phyloP scores from a whole-genome alignment of 108 stramenopile species.

The Aurantiochytrium sp. region DNA sequence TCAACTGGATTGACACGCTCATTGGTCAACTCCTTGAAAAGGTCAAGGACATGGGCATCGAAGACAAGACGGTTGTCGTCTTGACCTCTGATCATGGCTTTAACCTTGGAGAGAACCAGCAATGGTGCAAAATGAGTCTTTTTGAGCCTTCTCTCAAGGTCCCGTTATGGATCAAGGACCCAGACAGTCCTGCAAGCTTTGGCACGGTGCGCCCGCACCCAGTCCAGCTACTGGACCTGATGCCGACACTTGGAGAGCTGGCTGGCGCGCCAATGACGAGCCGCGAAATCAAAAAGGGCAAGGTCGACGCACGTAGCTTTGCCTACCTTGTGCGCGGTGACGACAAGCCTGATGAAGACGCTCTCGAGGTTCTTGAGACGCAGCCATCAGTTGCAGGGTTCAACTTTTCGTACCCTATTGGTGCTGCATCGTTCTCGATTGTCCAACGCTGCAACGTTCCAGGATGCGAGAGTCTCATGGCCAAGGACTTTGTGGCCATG shows the following conservation, averaged over 20 bases:
- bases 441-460: neutral
- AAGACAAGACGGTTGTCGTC: neutral
- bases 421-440: neutral
- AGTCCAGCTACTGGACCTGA: neutral
- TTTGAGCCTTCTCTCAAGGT: neutral
- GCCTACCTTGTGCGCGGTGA: neutral
- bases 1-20: neutral
- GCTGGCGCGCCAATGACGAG: neutral
- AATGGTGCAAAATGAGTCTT: constrained; percentile 8
- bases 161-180: neutral
- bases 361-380: neutral
- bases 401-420: neutral
- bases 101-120: neutral
- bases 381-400: neutral
- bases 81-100: constrained; percentile 8
- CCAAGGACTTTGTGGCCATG: neutral
- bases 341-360: neutral
- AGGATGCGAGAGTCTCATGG: neutral
- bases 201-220: neutral
- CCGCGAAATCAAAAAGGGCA: neutral
- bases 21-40: neutral
- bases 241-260: neutral
- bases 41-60: neutral
- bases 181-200: neutral
- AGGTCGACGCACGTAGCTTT: neutral